A percentile compares a stretch with the other conserved stretches of the same genome.
phyloP scores from a whole-genome alignment of 495 filamentous ascomycete species.

The Cercophora samala region DNA sequence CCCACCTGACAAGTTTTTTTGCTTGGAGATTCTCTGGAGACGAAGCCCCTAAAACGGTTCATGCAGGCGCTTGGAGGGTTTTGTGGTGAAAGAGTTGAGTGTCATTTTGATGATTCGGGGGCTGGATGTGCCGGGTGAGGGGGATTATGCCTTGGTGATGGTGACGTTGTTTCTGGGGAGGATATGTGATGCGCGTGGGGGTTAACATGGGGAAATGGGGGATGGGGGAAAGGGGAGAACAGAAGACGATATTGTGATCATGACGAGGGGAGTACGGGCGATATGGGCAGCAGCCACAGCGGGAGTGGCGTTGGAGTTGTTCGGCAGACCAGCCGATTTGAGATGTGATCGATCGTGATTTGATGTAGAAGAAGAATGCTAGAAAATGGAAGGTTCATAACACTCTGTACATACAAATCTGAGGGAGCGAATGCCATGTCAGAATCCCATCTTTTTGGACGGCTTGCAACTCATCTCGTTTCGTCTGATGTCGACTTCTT shows the following conservation, averaged over 20 bases:
- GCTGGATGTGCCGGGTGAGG: constrained; percentile 1
- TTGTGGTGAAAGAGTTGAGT: background rate
- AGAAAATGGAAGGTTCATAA: background rate
- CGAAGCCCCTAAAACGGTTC: constrained; percentile 16
- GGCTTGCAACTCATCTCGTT: constrained; percentile 18
- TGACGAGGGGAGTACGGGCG: too few species aligned
- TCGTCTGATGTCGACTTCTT: constrained; percentile 23
- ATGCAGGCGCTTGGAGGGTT: constrained; percentile 10
- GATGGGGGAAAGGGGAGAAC: background rate
- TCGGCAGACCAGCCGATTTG: background rate
- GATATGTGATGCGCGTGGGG: background rate
- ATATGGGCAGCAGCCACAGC: background rate
- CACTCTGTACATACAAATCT: background rate
- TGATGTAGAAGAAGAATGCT: background rate
- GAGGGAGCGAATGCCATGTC: background rate
- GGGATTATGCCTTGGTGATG: background rate
- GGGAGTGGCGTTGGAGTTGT: background rate
- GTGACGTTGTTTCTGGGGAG: background rate
- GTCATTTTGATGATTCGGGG: constrained; percentile 9
- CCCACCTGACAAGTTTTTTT: background rate
- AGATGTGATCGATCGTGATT: background rate
- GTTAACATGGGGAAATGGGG: background rate
- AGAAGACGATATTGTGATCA: background rate
- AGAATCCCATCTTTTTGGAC: background rate
- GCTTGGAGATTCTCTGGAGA: background rate